Evolutionary conservation across 129 eudicot genomes (phyloP), one percentile per base, ranked within the genome.

Genomic region (Artemisia argyi): DNA sequence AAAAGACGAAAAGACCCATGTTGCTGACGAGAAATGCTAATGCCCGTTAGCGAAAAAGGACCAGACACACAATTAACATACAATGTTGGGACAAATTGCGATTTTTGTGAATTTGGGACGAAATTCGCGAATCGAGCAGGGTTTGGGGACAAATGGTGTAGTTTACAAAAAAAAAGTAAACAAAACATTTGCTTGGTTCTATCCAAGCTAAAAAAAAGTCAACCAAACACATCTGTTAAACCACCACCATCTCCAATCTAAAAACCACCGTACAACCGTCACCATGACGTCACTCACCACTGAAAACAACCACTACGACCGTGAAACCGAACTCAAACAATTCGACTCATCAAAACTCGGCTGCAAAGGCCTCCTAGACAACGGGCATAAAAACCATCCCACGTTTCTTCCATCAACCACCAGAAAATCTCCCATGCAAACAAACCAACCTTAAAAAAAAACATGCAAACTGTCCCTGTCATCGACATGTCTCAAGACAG

Each of bases 341-440:
- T 88, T 88, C 79, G 96, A 88, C 74, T 86, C 83, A 46, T 83
- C 85, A 50, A 88, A 88, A 67, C 61, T 88, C 65, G 96, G 96
- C 6, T 88, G 83, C 8, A 88, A 88, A 74, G 91, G 91, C 44
- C 54, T 88, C 3, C 70, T 88, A 30, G 91, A 88, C 61, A 82
- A 88, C 26, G n/a, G 95, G 95, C 68, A 48, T 77, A 44, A 83
- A 82, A 42, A 16, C 88, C 68, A 81, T 88, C 42, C 95, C 95
- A 4, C 76, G 78, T 60, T 52, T 88, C 80, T 88, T 88, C 79
- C 86, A 78, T 75, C 95, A 85, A 64, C 85, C 89, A 8, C 86
- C 89, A 57, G 87, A 79, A 47, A 78, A 82, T 69, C 79, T 66
- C 74, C 53, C 42, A 78, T 22, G 75, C 57, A 53, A 16, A 22